Percentiles rank a stretch among this genome's conserved stretches.
Conservation (phyloP, 2,329 filamentous ascomycete species). For the Arthrobotrys musiformis region DNA sequence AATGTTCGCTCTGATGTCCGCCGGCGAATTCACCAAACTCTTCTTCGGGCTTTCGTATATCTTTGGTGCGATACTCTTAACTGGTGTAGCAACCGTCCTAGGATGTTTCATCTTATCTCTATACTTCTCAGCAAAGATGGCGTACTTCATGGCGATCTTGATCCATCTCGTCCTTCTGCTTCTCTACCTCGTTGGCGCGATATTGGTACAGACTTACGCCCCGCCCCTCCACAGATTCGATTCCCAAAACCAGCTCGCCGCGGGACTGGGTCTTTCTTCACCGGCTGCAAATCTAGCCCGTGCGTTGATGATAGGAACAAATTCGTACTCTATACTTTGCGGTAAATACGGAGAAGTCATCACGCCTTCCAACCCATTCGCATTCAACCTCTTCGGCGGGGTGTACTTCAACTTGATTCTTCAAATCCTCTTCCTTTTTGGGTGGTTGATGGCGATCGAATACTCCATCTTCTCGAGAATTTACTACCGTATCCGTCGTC, state of each 20-base stretch:
- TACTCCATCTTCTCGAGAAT: slow-evolving; percentile 69
- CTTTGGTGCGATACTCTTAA: slow-evolving; percentile 82
- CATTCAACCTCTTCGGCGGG: slow-evolving; percentile 75
- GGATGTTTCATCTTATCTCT: slow-evolving; percentile 84
- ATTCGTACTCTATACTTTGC: slow-evolving; percentile 85
- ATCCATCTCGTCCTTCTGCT: slow-evolving; percentile 73
- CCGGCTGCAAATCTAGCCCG: slow-evolving; percentile 81
- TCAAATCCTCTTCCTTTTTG: slow-evolving; percentile 78
- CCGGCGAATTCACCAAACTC: slow-evolving; percentile 35
- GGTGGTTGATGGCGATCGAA: slow-evolving; percentile 80
- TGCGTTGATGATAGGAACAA: slow-evolving; percentile 79
- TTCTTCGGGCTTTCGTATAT: slow-evolving; percentile 85
- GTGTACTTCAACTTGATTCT: slow-evolving; percentile 84
- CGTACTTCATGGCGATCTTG: slow-evolving; percentile 31
- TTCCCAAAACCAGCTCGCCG: slow-evolving; percentile 76
- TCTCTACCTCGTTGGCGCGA: slow-evolving; percentile 76
- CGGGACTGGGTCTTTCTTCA: slow-evolving; percentile 76
- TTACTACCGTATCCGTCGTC: slow-evolving; percentile 58
- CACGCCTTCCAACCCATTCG: slow-evolving; percentile 71
- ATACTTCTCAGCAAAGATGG: slow-evolving; percentile 46
- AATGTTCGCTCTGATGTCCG: slow-evolving; percentile 66
- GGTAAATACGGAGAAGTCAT: slow-evolving; percentile 71
- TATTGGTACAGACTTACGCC: slow-evolving; percentile 78
- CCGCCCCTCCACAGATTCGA: slow-evolving; percentile 75
- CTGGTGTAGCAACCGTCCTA: slow-evolving; percentile 80